These are phyloP conservation scores for Psilocybe azurescens DNA, from an alignment of 768 basidiomycete species.

Conservation along the genomic window DNA sequence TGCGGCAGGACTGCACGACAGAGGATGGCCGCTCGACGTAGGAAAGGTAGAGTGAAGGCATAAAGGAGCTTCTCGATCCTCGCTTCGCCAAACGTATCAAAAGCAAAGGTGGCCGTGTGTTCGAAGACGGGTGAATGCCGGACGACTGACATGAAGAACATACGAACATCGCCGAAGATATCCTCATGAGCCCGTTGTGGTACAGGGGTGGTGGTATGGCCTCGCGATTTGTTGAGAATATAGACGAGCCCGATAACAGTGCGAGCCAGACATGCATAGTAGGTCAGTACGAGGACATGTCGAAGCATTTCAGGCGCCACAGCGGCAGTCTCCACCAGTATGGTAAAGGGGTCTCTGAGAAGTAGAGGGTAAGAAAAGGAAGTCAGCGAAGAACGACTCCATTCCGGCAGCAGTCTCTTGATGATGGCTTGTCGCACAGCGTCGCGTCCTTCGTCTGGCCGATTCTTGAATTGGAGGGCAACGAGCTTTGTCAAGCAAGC, in stretches of 20 bases:
- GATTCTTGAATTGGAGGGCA: slow-evolving; percentile 68
- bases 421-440: slow-evolving; percentile 85
- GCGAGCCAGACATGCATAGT: slow-evolving; percentile 89
- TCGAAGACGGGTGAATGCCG: slow-evolving; percentile 89
- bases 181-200: slow-evolving; percentile 61
- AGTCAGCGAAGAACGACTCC: slow-evolving; percentile 85
- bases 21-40: slow-evolving; percentile 86
- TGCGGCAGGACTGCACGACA: slow-evolving; percentile 75
- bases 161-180: slow-evolving; percentile 83
- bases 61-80: slow-evolving; percentile 88
- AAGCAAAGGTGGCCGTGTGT: slow-evolving; percentile 79
- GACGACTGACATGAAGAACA: slow-evolving; percentile 92
- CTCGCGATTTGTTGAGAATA: slow-evolving; percentile 74
- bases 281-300: slow-evolving; percentile 86
- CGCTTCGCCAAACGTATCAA: slow-evolving; percentile 82
- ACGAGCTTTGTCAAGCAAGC: slow-evolving; percentile 71
- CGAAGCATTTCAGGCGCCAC: slow-evolving; percentile 89
- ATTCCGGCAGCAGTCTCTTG: slow-evolving; percentile 89
- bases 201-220: slow-evolving; percentile 50
- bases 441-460: slow-evolving; percentile 77
- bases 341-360: slow-evolving; percentile 87
- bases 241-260: slow-evolving; percentile 87
- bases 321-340: slow-evolving; percentile 89
- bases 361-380: slow-evolving; percentile 87
- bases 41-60: slow-evolving; percentile 88